Evolutionary conservation across 164 flowering plant genomes (phyloP), one percentile per base, ranked within the genome.

Genomic region (Aristolochia contorta): DNA sequence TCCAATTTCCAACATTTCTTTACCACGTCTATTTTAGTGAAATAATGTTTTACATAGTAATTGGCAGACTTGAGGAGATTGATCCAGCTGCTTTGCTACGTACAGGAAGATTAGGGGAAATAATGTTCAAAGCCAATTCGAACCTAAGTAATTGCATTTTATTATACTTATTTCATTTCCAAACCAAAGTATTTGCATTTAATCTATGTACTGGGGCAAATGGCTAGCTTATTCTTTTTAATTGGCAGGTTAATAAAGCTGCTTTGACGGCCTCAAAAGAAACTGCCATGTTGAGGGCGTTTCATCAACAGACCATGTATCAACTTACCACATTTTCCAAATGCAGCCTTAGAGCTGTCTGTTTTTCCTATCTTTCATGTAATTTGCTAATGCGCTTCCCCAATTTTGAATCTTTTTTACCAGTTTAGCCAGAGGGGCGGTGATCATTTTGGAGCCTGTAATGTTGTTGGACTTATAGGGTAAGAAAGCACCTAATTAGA

Each of bases 101-200:
- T 53, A 96, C 97, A 4, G 96, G 97, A 49, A 79, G 99, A 72
- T 78, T 93, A 58, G 99, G 99, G 43, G 88, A 83, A 66, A 87
- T 68, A 53, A 71, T 88, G 5, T 86, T 82, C 65, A 86, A 78
- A 81, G 69, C 73, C 88, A 3, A 90, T 94, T 71, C 97, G 99
- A 8, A 94, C 97, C 16, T 94, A 93, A 68, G 92, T 93, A 61
- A 64, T 82, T 41, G 81, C 79, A 57, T 64, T 90, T 89, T 97
- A 89, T 59, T 13, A 53, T 50, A n/a, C n/a, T n/a, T n/a, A 25
- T 16, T 6, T 27, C 16, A 37, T 57, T n/a, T 57, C 47, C 1
- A 32, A 2, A 37, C 43, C 22, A 33, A 32, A 52, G 37, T 6
- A 45, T 23, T 47, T 24, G 2, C 13, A 21, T 20, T 12, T 7